Evolutionary conservation across 2,329 filamentous ascomycete genomes (phyloP).

Genomic region (Fusarium lateritium): DNA sequence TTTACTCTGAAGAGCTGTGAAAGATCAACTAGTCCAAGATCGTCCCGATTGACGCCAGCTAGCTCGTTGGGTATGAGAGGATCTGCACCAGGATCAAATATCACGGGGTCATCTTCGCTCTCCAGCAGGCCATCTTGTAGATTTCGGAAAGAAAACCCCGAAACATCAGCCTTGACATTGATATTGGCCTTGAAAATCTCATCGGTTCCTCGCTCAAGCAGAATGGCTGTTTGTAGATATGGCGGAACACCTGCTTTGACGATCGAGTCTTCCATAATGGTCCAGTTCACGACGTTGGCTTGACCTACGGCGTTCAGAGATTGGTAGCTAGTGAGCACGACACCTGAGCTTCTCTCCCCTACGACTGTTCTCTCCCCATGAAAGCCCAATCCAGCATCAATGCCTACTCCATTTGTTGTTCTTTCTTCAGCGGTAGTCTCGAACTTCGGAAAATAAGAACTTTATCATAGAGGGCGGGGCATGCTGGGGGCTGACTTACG

Average conservation of each 20-base stretch:
- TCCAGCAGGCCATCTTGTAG: rapidly evolving
- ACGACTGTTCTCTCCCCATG: too few species aligned
- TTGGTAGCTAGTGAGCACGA: too few species aligned
- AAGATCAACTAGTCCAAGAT: too few species aligned
- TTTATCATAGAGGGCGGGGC: too few species aligned
- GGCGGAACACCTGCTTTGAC: background rate
- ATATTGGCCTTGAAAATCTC: background rate
- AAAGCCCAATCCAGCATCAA: too few species aligned
- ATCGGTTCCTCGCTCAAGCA: background rate
- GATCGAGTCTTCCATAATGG: rapidly evolving
- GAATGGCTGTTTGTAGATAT: background rate
- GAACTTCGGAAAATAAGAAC: too few species aligned
- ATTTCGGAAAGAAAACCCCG: background rate
- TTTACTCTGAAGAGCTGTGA: too few species aligned
- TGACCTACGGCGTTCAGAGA: rapidly evolving
- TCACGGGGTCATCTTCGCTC: background rate
- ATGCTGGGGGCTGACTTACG: too few species aligned
- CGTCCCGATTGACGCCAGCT: rapidly evolving
- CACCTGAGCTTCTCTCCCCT: too few species aligned
- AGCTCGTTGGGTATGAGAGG: rapidly evolving
- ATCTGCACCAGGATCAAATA: background rate
- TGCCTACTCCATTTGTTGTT: too few species aligned
- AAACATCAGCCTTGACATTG: background rate
- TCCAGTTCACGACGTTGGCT: background rate
- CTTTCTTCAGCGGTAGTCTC: too few species aligned